These are phyloP conservation scores for Nicotiana paniculata DNA, from an alignment of 257 asterid species.

Conservation along the genomic window DNA sequence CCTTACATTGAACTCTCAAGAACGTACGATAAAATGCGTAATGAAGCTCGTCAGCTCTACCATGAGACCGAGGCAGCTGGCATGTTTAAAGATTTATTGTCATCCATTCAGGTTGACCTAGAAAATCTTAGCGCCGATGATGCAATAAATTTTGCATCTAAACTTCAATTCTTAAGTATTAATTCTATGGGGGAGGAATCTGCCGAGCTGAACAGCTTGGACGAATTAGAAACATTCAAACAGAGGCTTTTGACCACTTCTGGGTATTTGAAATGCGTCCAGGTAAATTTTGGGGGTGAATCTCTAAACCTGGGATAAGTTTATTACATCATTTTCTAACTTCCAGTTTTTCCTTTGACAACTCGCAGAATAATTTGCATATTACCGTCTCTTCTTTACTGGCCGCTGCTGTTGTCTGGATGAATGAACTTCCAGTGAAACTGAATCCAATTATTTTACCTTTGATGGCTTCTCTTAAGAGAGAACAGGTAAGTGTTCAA, in stretches of 20 bases:
- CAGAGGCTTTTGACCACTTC: slow-evolving; percentile 88
- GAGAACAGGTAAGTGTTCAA: slow-evolving; percentile 70
- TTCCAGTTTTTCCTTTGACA: background rate
- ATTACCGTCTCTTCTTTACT: slow-evolving; percentile 84
- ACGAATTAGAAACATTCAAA: slow-evolving; percentile 81
- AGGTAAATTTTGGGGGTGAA: slow-evolving; percentile 41
- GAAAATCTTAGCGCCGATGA: slow-evolving; percentile 80
- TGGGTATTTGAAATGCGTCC: slow-evolving; percentile 93
- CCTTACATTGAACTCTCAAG: slow-evolving; percentile 94
- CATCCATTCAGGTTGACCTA: slow-evolving; percentile 41
- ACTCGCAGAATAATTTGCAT: slow-evolving; percentile 76
- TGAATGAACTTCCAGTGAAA: slow-evolving; percentile 86
- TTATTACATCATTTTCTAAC: background rate
- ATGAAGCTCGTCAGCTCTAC: slow-evolving; percentile 80
- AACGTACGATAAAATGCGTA: slow-evolving; percentile 85
- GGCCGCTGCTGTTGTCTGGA: slow-evolving; percentile 96
- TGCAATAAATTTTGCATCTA: slow-evolving; percentile 72
- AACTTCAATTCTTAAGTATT: slow-evolving; percentile 41
- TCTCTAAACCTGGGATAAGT: background rate
- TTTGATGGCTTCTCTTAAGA: slow-evolving; percentile 85
- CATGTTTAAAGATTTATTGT: slow-evolving; percentile 47
- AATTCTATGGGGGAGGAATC: slow-evolving; percentile 45
- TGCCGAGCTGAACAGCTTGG: slow-evolving; percentile 41
- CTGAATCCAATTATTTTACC: slow-evolving; percentile 91
- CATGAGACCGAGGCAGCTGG: slow-evolving; percentile 59